phyloP scores from a whole-genome alignment of 2,329 filamentous ascomycete species.

The Kalmusia sp. region DNA sequence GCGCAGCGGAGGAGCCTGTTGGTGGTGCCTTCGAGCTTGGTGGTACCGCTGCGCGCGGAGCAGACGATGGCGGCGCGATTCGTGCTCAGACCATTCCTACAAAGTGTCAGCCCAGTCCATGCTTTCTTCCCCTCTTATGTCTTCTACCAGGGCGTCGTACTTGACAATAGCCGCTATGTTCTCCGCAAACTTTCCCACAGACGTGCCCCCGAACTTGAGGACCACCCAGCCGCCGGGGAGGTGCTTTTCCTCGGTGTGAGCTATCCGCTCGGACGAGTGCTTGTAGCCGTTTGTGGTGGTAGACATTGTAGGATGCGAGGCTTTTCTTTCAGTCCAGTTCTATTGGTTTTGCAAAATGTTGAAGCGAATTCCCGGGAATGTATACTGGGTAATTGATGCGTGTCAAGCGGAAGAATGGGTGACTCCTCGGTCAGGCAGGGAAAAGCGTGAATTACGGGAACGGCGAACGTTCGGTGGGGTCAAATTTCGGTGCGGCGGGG shows the following conservation, averaged over 20 bases:
- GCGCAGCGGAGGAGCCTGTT: constrained; percentile 67
- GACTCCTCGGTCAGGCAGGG: neutral
- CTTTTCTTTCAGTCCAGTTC: neutral
- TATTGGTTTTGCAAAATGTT: neutral
- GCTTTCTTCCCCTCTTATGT: neutral
- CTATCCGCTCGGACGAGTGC: constrained; percentile 46
- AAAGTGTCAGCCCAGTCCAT: neutral
- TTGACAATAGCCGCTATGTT: constrained; percentile 69
- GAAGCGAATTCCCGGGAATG: neutral
- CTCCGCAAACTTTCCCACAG: constrained; percentile 88
- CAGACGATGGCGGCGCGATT: constrained; percentile 91
- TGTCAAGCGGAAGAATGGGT: neutral
- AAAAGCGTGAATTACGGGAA: constrained; percentile 5
- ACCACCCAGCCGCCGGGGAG: constrained; percentile 75
- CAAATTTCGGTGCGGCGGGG: constrained; percentile 3
- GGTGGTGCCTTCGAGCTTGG: constrained; percentile 93
- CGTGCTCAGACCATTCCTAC: constrained; percentile 60
- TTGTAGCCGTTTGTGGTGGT: constrained; percentile 40
- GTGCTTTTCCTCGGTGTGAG: constrained; percentile 54
- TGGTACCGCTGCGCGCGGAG: constrained; percentile 91
- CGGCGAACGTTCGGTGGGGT: constrained; percentile 1
- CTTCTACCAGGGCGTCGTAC: constrained; percentile 29
- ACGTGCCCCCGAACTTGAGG: constrained; percentile 95
- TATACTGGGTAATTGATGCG: neutral
- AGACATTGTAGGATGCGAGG: constrained; percentile 27